phyloP scores from a whole-genome alignment of 1,284 basidiomycete species.

The Trichosporon sp. region DNA sequence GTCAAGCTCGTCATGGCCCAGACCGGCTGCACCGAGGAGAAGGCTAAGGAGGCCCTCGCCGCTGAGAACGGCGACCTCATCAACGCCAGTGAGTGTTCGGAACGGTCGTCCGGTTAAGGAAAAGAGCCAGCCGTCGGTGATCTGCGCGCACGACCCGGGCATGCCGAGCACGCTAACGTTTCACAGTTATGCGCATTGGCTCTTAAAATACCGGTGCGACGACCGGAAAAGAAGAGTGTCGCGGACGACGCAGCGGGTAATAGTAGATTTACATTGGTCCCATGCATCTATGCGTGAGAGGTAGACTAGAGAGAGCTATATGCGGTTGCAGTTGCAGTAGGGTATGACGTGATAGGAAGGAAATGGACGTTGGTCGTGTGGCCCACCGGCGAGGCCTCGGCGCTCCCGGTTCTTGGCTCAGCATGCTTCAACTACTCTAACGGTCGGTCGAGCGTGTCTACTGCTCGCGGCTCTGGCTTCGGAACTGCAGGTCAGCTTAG shows the following conservation, averaged over 20 bases:
- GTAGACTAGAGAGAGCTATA: slow-evolving; percentile 7
- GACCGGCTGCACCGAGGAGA: slow-evolving; percentile 74
- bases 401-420: background rate
- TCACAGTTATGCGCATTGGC: slow-evolving; percentile 40
- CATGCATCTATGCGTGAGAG: slow-evolving; percentile 35
- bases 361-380: slow-evolving; percentile 13
- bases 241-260: slow-evolving; percentile 24
- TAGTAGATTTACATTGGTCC: slow-evolving; percentile 32
- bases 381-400: background rate
- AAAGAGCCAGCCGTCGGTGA: background rate
- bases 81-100: slow-evolving; percentile 77
- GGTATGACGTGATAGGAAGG: slow-evolving; percentile 12
- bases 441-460: slow-evolving; percentile 16
- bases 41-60: slow-evolving; percentile 85
- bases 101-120: background rate
- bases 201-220: slow-evolving; percentile 28
- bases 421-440: slow-evolving; percentile 10
- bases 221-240: slow-evolving; percentile 18
- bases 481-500: slow-evolving; percentile 46
- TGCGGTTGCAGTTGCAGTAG: background rate
- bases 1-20: slow-evolving; percentile 93
- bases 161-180: background rate
- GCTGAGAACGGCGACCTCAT: slow-evolving; percentile 88
- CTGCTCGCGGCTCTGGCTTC: slow-evolving; percentile 46
- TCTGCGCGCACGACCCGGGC: background rate